Percentiles rank a stretch among this genome's conserved stretches.
Evolutionary conservation across 2,329 filamentous ascomycete genomes (phyloP).

Genomic region (Lasiodiplodia gonubiensis): DNA sequence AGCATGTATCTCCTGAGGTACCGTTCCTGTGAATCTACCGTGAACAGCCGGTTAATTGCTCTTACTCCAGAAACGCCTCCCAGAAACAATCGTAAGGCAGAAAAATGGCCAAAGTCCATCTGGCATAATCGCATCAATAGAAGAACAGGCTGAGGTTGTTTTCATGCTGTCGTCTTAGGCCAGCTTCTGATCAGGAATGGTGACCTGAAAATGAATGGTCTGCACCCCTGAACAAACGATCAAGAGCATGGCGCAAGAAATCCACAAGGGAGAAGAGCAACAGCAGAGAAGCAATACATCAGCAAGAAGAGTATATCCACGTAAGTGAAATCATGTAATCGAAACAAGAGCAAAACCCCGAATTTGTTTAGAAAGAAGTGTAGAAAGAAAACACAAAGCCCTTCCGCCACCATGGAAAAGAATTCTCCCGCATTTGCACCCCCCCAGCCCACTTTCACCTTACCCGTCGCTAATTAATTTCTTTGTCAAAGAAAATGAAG

Average conservation of each 20-base stretch:
- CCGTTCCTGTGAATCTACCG: background rate
- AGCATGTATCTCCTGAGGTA: background rate
- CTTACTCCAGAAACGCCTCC: background rate
- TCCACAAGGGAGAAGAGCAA: background rate
- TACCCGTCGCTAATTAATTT: constrained; percentile 19
- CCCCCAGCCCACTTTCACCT: constrained; percentile 3
- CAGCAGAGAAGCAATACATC: background rate
- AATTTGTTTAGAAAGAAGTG: constrained; percentile 18
- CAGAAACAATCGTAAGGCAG: background rate
- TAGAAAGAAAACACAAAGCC: constrained; percentile 1
- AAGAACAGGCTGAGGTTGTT: background rate
- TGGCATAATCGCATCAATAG: background rate
- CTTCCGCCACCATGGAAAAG: constrained; percentile 4
- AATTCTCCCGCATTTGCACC: constrained; percentile 19
- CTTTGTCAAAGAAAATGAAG: constrained; percentile 9
- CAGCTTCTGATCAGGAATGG: background rate
- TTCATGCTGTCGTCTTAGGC: background rate
- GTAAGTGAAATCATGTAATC: background rate
- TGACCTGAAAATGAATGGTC: background rate
- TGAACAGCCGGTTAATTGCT: background rate
- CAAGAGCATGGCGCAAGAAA: background rate
- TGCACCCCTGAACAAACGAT: background rate
- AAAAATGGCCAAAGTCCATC: background rate
- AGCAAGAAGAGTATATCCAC: constrained; percentile 13
- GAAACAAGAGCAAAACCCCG: background rate